A percentile compares a stretch with the other conserved stretches of the same genome.
These are phyloP conservation scores for Lenzites betulinus DNA, from an alignment of 768 basidiomycete genomes.

Conservation along the genomic window DNA sequence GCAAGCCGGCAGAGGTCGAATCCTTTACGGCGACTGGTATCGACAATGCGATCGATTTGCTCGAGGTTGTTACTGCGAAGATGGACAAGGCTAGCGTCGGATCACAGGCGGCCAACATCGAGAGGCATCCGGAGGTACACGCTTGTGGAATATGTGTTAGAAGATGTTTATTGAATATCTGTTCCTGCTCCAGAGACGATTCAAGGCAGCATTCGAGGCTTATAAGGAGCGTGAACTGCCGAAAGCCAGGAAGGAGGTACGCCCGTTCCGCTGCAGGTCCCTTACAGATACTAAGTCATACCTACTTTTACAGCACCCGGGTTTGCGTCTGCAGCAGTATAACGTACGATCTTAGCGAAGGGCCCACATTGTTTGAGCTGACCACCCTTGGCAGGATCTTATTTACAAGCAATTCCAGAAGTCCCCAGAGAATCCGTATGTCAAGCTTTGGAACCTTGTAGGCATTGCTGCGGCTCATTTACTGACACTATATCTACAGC, in stretches of 20 bases:
- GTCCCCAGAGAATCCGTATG: constrained; percentile 92
- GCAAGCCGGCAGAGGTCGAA: constrained; percentile 50
- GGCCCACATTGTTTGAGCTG: constrained; percentile 1
- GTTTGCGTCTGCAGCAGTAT: constrained; percentile 89
- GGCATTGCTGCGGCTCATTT: neutral
- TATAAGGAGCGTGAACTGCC: constrained; percentile 89
- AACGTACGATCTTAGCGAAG: constrained; percentile 48
- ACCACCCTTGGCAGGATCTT: constrained; percentile 55
- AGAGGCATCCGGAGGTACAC: constrained; percentile 88
- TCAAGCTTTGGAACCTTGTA: neutral
- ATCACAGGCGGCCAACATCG: constrained; percentile 81
- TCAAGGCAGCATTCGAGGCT: constrained; percentile 92
- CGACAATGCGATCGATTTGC: constrained; percentile 86
- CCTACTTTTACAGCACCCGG: constrained; percentile 64
- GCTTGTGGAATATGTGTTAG: neutral
- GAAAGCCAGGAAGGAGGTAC: constrained; percentile 69
- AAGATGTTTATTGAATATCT: neutral
- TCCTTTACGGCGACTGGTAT: constrained; percentile 84
- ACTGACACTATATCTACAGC: constrained; percentile 60
- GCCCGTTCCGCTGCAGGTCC: constrained; percentile 24
- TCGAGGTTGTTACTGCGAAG: constrained; percentile 89
- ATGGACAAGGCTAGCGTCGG: constrained; percentile 92
- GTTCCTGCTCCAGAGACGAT: constrained; percentile 62
- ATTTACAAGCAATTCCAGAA: constrained; percentile 96
- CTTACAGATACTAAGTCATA: neutral